Conservation (phyloP, 495 filamentous ascomycete genomes). For the Trichoderma parareesei region DNA sequence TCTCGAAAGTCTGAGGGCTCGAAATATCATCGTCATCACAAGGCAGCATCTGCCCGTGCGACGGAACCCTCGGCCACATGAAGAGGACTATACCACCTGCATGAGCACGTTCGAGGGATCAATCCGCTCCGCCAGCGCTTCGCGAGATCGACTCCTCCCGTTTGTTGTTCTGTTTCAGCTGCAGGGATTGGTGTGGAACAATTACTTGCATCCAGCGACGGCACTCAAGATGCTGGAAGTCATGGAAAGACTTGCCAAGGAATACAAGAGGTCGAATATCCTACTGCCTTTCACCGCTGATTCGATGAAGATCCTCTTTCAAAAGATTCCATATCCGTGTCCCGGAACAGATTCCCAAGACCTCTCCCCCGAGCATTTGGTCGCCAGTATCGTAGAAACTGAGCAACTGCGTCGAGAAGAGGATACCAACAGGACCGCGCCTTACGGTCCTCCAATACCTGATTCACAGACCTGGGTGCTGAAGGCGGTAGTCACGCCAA, state of each 20-base stretch:
- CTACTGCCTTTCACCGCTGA: constrained; percentile 28
- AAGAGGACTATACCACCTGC: constrained; percentile 19
- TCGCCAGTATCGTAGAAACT: constrained; percentile 30
- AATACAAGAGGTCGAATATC: constrained; percentile 15
- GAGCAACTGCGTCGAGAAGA: constrained; percentile 29
- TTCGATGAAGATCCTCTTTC: constrained; percentile 40
- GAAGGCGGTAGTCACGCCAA: constrained; percentile 58
- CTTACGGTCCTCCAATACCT: constrained; percentile 20
- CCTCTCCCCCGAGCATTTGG: constrained; percentile 36
- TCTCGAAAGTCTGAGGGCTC: neutral
- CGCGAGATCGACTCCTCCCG: constrained; percentile 16
- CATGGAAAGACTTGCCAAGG: constrained; percentile 8
- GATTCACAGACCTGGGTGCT: constrained; percentile 39
- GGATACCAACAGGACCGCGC: constrained; percentile 19
- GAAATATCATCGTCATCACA: neutral
- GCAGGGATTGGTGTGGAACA: constrained; percentile 45
- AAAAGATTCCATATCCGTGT: constrained; percentile 40
- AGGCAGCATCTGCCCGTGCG: neutral
- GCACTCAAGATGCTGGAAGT: constrained; percentile 30
- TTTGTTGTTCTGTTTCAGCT: constrained; percentile 40
- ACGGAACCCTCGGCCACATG: constrained; percentile 1
- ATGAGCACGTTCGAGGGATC: constrained; percentile 15
- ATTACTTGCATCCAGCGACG: constrained; percentile 38
- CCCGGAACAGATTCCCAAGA: constrained; percentile 38
- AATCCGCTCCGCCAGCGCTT: constrained; percentile 13